phyloP scores from a whole-genome alignment of 441 rosid genomes.

The Arabidopsis lyrata region DNA sequence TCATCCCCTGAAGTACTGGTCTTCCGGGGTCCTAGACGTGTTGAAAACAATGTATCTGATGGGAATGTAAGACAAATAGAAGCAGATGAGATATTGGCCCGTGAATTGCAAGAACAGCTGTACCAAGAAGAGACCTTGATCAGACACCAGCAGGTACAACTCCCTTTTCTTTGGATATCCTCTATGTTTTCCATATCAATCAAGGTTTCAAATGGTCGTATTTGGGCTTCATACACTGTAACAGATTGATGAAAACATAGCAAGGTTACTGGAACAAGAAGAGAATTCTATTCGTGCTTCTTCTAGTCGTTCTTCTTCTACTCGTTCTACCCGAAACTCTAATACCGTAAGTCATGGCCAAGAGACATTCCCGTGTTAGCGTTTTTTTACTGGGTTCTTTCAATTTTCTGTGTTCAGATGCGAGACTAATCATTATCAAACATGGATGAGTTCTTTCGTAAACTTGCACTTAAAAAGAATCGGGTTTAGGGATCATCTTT shows the following conservation, averaged over 20 bases:
- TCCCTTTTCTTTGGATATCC: slow-evolving; percentile 14
- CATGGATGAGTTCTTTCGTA: slow-evolving; percentile 11
- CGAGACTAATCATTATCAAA: slow-evolving; percentile 6
- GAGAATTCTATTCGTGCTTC: slow-evolving; percentile 52
- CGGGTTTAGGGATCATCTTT: slow-evolving; percentile 27
- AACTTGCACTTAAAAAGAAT: slow-evolving; percentile 6
- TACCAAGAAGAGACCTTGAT: slow-evolving; percentile 57
- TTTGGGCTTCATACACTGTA: slow-evolving; percentile 34
- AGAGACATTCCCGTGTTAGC: slow-evolving; percentile 6
- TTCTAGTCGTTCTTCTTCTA: slow-evolving; percentile 41
- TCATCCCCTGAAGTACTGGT: slow-evolving; percentile 50
- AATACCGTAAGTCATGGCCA: slow-evolving; percentile 51
- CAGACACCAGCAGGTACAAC: slow-evolving; percentile 58
- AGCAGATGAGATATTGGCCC: slow-evolving; percentile 91
- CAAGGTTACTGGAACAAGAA: slow-evolving; percentile 66
- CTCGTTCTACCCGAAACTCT: slow-evolving; percentile 43
- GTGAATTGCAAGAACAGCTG: slow-evolving; percentile 87
- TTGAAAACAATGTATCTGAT: slow-evolving; percentile 53
- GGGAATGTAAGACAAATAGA: slow-evolving; percentile 76
- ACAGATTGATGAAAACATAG: slow-evolving; percentile 72
- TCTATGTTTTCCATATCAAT: slow-evolving; percentile 23
- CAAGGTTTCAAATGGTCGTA: slow-evolving; percentile 30
- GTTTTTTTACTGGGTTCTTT: background rate
- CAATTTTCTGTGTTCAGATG: background rate
- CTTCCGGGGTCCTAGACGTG: slow-evolving; percentile 40